phyloP scores from a whole-genome alignment of 148 eudicot species.

The Selenicereus undatus region DNA sequence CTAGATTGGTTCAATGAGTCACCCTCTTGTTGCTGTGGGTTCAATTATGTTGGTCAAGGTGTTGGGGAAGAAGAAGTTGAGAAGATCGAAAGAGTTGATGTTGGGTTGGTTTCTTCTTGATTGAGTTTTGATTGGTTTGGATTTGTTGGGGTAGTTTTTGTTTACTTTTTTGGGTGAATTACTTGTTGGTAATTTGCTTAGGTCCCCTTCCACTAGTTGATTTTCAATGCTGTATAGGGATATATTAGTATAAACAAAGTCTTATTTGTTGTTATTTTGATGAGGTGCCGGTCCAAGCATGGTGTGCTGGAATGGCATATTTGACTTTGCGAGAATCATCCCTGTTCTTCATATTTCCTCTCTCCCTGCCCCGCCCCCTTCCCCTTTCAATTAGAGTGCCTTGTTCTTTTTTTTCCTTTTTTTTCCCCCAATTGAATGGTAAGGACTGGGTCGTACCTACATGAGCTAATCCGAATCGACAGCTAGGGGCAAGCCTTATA shows the following conservation, averaged over 20 bases:
- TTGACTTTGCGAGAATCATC: not conserved
- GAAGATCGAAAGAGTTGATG: not conserved
- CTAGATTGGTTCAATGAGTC: constrained; percentile 28
- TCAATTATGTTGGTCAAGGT: constrained; percentile 24
- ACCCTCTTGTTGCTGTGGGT: constrained; percentile 38
- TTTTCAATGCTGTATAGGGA: not conserved
- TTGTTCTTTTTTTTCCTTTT: too few relatives aligned
- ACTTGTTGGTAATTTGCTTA: too few relatives aligned
- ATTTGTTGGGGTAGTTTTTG: not conserved
- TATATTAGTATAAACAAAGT: not conserved
- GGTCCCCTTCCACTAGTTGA: not conserved
- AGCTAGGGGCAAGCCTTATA: too few relatives aligned
- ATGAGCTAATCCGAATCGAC: too few relatives aligned
- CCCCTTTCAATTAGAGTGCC: not conserved
- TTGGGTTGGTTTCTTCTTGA: constrained; percentile 11
- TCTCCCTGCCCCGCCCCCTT: too few relatives aligned
- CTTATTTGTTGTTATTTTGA: not conserved
- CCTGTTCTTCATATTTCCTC: not conserved
- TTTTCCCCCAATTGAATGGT: too few relatives aligned
- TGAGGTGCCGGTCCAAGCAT: not conserved
- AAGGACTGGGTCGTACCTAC: too few relatives aligned
- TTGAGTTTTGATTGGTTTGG: not conserved
- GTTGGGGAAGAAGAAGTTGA: not conserved
- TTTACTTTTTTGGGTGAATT: not conserved
- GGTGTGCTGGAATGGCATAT: not conserved